Evolutionary conservation across 495 filamentous ascomycete species (phyloP), one percentile per base, ranked within the genome.

Genomic region (Talaromyces stipitatus): DNA sequence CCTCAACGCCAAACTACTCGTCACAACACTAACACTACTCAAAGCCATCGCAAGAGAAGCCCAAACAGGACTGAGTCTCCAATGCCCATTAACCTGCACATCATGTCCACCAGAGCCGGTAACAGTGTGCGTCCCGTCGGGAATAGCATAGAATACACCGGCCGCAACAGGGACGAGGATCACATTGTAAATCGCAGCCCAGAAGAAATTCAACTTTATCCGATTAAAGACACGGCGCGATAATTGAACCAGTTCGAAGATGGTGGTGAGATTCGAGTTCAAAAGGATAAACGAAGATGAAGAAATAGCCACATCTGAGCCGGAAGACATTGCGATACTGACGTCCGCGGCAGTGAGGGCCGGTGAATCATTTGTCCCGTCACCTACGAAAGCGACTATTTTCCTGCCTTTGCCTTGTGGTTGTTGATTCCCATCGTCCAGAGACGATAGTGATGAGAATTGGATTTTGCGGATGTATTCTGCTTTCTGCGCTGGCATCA

Each of bases 281-380:
- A 95, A 79, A n/a, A 96, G 82, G 52, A 96, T 87, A 69, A 96
- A 95, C 48, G 85, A 84, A 0, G 91, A 85, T 9, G 86, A 86
- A 48, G 82, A 83, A 65, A 95, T 86, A 24, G 91, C 91, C 8
- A 96, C 85, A 62, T 96, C 91, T 0, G 85, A 87, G 26, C 91
- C 91, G 1, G 85, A 88, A 5, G 87, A 87, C 64, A 96, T 85
- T 16, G 91, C 88, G 51, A 96, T 86, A 51, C 88, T 89, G 0
- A 95, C 85, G 63, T 94, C 88, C 20, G 91, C 88, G 18, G 80
- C 80, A 5, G 87, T 81, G 27, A 96, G 80, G 12, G 91, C 90
- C 2, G 91, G 89, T 3, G 88, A 82, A 67, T 95, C 91, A 67
- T 96, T 96, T 68, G 95, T 87, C 54, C 91, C 91, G 64, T 96